Evolutionary conservation across 306 rosid genomes (phyloP).

Genomic region (Rosa chinensis): DNA sequence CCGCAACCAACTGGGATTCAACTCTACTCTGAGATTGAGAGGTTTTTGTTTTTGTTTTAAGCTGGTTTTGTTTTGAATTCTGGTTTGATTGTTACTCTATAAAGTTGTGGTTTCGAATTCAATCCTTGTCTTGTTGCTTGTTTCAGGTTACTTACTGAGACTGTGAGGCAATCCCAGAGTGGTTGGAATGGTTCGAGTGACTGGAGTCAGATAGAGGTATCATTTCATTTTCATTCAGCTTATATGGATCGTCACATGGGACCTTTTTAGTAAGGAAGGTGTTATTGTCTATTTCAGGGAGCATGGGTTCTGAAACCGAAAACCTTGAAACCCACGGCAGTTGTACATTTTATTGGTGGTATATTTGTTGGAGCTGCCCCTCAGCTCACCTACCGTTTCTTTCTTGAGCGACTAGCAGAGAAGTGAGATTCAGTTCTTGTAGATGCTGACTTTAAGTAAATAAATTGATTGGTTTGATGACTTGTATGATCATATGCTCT

Average conservation of each 20-base stretch:
- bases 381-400: slow-evolving; percentile 91
- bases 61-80: neutral
- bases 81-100: neutral
- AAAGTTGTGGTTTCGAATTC: neutral
- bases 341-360: slow-evolving; percentile 93
- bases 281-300: slow-evolving; percentile 54
- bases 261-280: neutral
- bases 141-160: slow-evolving; percentile 73
- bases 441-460: neutral
- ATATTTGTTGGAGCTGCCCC: slow-evolving; percentile 99
- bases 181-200: slow-evolving; percentile 63
- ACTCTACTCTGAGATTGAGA: slow-evolving; percentile 81
- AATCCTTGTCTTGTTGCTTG: neutral
- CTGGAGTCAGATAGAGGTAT: slow-evolving; percentile 93
- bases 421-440: slow-evolving; percentile 42
- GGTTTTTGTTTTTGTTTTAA: slow-evolving; percentile 31
- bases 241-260: neutral
- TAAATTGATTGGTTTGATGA: neutral
- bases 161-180: slow-evolving; percentile 75
- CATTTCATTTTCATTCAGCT: neutral
- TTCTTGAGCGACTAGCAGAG: slow-evolving; percentile 87
- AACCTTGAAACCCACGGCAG: slow-evolving; percentile 59
- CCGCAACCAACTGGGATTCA: slow-evolving; percentile 56
- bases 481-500: neutral
- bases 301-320: slow-evolving; percentile 93